Conservation (phyloP, 2,329 filamentous ascomycete species). For the Claviceps sp. region DNA sequence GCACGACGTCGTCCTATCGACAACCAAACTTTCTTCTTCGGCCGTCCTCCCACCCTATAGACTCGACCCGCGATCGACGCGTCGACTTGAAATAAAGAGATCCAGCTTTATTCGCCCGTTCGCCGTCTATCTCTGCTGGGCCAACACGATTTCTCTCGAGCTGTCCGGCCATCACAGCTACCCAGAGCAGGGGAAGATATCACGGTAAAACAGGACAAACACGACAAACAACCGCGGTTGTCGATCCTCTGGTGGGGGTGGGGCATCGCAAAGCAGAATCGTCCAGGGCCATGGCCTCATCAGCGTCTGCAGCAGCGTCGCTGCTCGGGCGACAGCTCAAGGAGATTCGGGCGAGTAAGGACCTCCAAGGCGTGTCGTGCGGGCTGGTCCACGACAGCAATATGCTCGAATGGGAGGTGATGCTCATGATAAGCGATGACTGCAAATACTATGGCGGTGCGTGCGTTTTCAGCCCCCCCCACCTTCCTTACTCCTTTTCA, state of each 20-base stretch:
- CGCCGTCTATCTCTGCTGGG: too few species aligned
- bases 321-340: constrained; percentile 79
- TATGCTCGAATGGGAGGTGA: constrained; percentile 96
- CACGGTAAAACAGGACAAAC: neutral
- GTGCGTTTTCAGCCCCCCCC: constrained; percentile 19
- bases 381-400: constrained; percentile 75
- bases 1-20: too few species aligned
- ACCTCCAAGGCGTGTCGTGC: constrained; percentile 88
- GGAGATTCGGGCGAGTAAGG: constrained; percentile 82
- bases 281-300: constrained; percentile 23
- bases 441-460: constrained; percentile 85
- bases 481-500: neutral
- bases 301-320: constrained; percentile 47
- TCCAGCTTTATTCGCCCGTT: too few species aligned
- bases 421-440: constrained; percentile 95
- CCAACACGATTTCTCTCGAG: too few species aligned
- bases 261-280: too few species aligned
- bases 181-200: too few species aligned
- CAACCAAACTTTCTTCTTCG: too few species aligned
- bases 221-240: neutral
- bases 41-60: too few species aligned
- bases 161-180: too few species aligned
- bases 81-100: too few species aligned
- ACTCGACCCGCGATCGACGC: too few species aligned
- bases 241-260: too few species aligned